Evolutionary conservation across 108 stramenopile species (phyloP).

Genomic region (Schizochytrium sp.): DNA sequence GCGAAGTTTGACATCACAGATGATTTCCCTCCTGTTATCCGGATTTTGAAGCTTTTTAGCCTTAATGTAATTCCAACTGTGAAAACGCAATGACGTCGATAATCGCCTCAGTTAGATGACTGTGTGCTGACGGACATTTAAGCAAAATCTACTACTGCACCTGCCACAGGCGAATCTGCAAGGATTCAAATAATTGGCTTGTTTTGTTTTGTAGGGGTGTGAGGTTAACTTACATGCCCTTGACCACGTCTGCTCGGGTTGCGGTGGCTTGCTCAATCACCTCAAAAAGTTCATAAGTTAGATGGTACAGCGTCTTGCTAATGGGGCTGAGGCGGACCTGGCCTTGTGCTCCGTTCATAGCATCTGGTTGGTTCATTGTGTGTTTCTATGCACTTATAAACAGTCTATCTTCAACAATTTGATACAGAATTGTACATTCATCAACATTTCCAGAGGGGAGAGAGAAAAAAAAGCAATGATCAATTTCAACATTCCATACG

Average conservation of each 20-base stretch:
- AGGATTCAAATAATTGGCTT: background rate
- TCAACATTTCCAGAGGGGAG: no score
- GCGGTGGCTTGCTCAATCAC: slow-evolving; percentile 40
- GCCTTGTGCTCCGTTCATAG: background rate
- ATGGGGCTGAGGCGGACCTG: slow-evolving; percentile 34
- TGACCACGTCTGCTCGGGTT: slow-evolving; percentile 23
- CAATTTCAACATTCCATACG: no score
- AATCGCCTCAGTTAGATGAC: background rate
- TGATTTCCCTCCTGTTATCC: slow-evolving; percentile 32
- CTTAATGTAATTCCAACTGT: slow-evolving; percentile 43
- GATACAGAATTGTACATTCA: no score
- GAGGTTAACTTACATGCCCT: background rate
- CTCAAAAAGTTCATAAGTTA: slow-evolving; percentile 48
- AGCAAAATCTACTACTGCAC: no score
- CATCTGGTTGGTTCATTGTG: no score
- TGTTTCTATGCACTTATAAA: no score
- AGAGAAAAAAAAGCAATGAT: no score
- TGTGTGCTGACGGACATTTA: no score
- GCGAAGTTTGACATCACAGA: background rate
- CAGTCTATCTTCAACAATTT: no score
- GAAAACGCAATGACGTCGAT: background rate
- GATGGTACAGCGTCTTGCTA: slow-evolving; percentile 28
- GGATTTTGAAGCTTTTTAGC: slow-evolving; percentile 35
- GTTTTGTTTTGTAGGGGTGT: background rate
- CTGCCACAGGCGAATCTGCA: no score